Evolutionary conservation across 768 basidiomycete species (phyloP).

Genomic region (Mycena indigotica): DNA sequence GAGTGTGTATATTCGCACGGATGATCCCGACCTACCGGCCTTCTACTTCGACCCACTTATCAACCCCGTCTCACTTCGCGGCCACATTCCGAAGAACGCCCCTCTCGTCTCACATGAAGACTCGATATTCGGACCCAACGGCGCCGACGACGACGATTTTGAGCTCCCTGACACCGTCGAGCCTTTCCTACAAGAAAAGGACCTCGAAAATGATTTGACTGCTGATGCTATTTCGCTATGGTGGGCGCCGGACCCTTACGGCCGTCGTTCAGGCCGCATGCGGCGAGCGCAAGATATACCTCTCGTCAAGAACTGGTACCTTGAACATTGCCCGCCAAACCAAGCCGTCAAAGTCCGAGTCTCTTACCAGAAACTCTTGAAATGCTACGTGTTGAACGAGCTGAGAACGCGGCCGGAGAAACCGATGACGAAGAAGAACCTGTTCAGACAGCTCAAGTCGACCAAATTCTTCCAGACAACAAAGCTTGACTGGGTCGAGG

Average conservation of each 20-base stretch:
- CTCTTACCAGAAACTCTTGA: slow-evolving; percentile 97
- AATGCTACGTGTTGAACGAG: slow-evolving; percentile 94
- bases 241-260: slow-evolving; percentile 98
- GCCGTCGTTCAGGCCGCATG: slow-evolving; percentile 88
- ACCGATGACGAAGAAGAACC: slow-evolving; percentile 96
- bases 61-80: slow-evolving; percentile 94
- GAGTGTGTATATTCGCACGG: slow-evolving; percentile 98
- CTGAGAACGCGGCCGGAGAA: slow-evolving; percentile 87
- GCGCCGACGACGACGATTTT: slow-evolving; percentile 84
- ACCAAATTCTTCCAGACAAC: slow-evolving; percentile 99
- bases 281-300: slow-evolving; percentile 94
- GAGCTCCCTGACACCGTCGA: slow-evolving; percentile 74
- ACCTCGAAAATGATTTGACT: slow-evolving; percentile 86
- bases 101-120: slow-evolving; percentile 90
- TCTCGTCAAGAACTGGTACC: slow-evolving; percentile 96
- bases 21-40: slow-evolving; percentile 98
- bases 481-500: slow-evolving; percentile 97
- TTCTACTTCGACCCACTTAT: slow-evolving; percentile 99
- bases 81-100: slow-evolving; percentile 78
- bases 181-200: slow-evolving; percentile 80
- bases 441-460: slow-evolving; percentile 95
- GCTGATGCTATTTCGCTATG: slow-evolving; percentile 97
- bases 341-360: slow-evolving; percentile 98
- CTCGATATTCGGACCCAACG: slow-evolving; percentile 86
- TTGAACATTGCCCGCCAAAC: slow-evolving; percentile 95